A percentile compares a stretch with the other conserved stretches of the same genome.
These are phyloP conservation scores for Acaromyces ingoldii DNA, from an alignment of 1,284 basidiomycete genomes.

Conservation along the genomic window DNA sequence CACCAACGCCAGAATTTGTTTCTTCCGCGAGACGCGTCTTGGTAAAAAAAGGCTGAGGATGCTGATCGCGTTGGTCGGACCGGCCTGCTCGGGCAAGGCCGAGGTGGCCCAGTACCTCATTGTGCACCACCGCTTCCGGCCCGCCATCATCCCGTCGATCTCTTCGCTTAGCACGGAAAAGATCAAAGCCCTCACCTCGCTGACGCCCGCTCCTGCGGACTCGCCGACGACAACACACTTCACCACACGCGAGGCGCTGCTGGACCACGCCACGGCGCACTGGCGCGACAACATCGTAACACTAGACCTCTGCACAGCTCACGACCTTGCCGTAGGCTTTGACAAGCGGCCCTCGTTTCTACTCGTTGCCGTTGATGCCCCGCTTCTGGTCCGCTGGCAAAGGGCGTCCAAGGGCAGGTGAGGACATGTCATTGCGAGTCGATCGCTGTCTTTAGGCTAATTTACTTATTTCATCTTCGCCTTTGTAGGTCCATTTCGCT, in stretches of 20 bases:
- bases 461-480: neutral
- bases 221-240: conserved; percentile 12
- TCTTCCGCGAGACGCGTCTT: too few species aligned
- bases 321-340: conserved; percentile 65
- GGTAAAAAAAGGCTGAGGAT: conserved; percentile 53
- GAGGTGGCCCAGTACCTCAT: conserved; percentile 70
- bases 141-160: conserved; percentile 30
- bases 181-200: neutral
- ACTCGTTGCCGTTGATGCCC: conserved; percentile 79
- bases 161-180: neutral
- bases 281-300: conserved; percentile 83
- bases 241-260: conserved; percentile 57
- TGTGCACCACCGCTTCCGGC: conserved; percentile 54
- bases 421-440: neutral
- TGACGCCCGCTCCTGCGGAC: conserved; percentile 21
- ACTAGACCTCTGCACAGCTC: conserved; percentile 61
- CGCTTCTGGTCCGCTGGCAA: conserved; percentile 57
- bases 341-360: conserved; percentile 85
- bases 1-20: too few species aligned
- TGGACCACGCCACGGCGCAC: conserved; percentile 72
- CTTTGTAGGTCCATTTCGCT: conserved; percentile 11
- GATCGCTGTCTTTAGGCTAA: neutral
- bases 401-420: conserved; percentile 10
- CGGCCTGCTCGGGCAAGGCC: conserved; percentile 73
- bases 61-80: conserved; percentile 84